Base-by-base conservation (phyloP, 129 eudicot genomes). In the Centella asiatica region DNA sequence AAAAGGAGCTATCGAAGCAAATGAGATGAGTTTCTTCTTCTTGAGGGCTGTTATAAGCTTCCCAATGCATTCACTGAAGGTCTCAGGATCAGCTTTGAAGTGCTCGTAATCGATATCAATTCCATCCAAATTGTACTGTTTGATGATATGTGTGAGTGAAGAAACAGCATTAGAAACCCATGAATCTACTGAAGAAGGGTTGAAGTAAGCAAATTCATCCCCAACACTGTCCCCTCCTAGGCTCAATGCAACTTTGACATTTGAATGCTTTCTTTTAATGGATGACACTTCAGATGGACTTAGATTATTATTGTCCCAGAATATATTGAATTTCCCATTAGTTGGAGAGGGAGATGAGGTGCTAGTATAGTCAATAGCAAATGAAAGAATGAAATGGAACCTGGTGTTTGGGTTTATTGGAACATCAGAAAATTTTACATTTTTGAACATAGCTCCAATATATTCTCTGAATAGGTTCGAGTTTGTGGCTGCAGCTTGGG, bases 171-270 rank as follows among this genome's bases (percentile, higher is more conserved):
- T 74, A 17, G 56, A 17, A 18, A 74, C 69, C 78, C 78, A 74
- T 14, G 70, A 44, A 10, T 61, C 24, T 18, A 67, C n/a, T 1
- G 74, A 65, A 0, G 49, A 39, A 18, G 80, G 79, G 22, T 51
- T 46, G 56, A 76, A 76, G 75, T 68, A 68, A 9, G 73, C 77
- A 13, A 48, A 44, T 24, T 29, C 44, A 29, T 20, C 37, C 56
- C 67, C 71, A 14, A 80, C 77, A 17, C 65, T 69, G 19, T 73
- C 82, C 8, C 86, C 86, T 46, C 86, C 86, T 54, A 81, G 20
- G 63, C 82, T 81, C 25, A 81, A 34, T n/a, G 77, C 86, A 14
- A 81, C 71, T 44, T 77, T 76, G 25, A 76, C 77, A 22, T 81
- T 81, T 15, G 74, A 24, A 46, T 76, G 69, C 4, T 44, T 49